Base-by-base conservation (phyloP, 2,329 filamentous ascomycete genomes). In the Ramichloridium luteum region DNA sequence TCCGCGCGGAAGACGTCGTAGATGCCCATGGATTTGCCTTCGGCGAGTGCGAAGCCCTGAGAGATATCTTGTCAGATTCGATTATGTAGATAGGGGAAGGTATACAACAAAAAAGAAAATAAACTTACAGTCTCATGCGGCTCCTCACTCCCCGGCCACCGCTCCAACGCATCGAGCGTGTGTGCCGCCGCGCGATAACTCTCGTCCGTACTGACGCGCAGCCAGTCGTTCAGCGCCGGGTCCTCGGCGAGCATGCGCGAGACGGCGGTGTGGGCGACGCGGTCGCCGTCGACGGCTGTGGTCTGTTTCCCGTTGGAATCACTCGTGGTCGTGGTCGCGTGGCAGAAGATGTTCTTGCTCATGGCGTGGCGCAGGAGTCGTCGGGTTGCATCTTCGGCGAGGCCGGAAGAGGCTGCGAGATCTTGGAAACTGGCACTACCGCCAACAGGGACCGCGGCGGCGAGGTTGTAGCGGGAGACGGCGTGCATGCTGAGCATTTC, bases 341-440 rank as follows among this genome's bases (percentile, higher is more conserved):
- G 35, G 11, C 30, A 16, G 26, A 40, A 40, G 22, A 35, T 18
- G 16, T 29, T 15, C 12, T 35, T 15, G 2, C 29, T 32, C 35
- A 40, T 40, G 9, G 31, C 35, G 16, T 37, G 27, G 14, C 38
- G 25, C 18, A 40, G 30, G 12, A 40, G 20, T 13, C 38, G 29
- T 12, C 27, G 31, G n/a, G 20, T n/a, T 8, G n/a, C 20, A 8
- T 8, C 20, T 23, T 23, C n/a, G 20, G 8, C 20, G 20, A n/a
- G 8, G 20, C 8, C n/a, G 8, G 20, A 8, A n/a, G 20, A 8
- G 8, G 8, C 8, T 23, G 20, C 20, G 20, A 23, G 20, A n/a
- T 23, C 20, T 23, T 23, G 8, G 20, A 8, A 23, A 8, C 8
- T 23, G 8, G 20, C 20, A n/a, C 20, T 23, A n/a, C 20, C 20